Conservation (phyloP, 2,329 filamentous ascomycete genomes). For the Arthrobotrys conoides region DNA sequence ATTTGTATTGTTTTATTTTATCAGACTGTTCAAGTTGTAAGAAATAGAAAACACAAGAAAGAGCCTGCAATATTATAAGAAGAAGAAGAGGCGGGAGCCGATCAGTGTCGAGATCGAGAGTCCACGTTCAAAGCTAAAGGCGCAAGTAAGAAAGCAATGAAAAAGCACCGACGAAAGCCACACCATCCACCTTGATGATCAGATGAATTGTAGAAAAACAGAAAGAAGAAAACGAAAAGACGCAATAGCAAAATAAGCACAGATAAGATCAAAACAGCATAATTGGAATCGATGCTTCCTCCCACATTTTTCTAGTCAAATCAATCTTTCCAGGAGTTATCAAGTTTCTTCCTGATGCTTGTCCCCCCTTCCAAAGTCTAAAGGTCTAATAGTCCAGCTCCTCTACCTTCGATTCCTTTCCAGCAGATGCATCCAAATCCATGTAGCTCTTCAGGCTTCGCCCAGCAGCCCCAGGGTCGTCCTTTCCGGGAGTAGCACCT, state of each 20-base stretch:
- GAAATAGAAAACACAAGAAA: conserved; percentile 15
- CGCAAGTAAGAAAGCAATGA: neutral
- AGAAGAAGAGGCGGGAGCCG: neutral
- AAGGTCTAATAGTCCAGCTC: conserved; percentile 87
- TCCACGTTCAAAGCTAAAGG: conserved; percentile 7
- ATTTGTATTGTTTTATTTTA: conserved; percentile 24
- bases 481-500: conserved; percentile 82
- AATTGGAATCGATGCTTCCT: neutral
- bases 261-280: neutral
- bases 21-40: neutral
- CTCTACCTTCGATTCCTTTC: conserved; percentile 75
- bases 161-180: conserved; percentile 45
- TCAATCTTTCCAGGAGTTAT: conserved; percentile 24
- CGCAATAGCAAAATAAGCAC: neutral
- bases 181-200: conserved; percentile 30
- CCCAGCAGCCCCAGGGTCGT: conserved; percentile 87
- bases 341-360: neutral
- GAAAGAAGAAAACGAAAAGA: neutral
- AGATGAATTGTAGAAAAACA: conserved; percentile 17
- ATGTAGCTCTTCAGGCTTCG: conserved; percentile 97
- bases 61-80: conserved; percentile 20
- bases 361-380: neutral
- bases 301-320: neutral
- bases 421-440: conserved; percentile 88
- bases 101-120: neutral